Percentiles rank a stretch among this genome's conserved stretches.
These are phyloP conservation scores for Cymbomonas tetramitiformis DNA, from an alignment of 139 green algal genomes.

Conservation along the genomic window DNA sequence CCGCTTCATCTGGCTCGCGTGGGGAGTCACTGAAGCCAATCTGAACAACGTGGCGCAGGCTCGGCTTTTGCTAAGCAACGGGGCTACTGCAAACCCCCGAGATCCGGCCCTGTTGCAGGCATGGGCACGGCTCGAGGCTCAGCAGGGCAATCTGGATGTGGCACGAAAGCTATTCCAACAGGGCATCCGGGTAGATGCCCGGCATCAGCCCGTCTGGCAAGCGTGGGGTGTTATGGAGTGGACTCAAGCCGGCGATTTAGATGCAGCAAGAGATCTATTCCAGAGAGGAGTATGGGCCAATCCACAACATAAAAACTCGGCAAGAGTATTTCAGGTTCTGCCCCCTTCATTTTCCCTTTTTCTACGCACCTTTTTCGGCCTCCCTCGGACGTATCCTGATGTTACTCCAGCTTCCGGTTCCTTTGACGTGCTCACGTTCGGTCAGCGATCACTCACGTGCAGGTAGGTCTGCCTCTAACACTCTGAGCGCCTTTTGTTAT, in stretches of 20 bases:
- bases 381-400: too few species aligned
- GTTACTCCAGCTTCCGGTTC: too few species aligned
- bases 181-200: conserved; percentile 14
- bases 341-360: too few species aligned
- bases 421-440: too few species aligned
- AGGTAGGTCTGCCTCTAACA: too few species aligned
- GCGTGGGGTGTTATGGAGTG: conserved; percentile 59
- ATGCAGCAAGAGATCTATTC: conserved; percentile 73
- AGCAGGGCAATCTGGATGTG: conserved; percentile 1
- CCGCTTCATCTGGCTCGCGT: conserved; percentile 73
- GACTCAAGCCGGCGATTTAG: conserved; percentile 40
- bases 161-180: conserved; percentile 23
- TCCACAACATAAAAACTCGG: conserved; percentile 20
- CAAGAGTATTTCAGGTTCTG: conserved; percentile 6
- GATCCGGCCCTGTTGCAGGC: conserved; percentile 72
- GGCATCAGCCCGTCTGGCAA: conserved; percentile 31
- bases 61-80: conserved; percentile 52
- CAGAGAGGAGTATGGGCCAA: conserved; percentile 78
- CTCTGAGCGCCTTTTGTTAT: too few species aligned
- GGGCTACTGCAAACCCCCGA: conserved; percentile 52
- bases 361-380: too few species aligned
- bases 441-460: too few species aligned
- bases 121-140: conserved; percentile 8
- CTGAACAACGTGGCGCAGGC: conserved; percentile 37
- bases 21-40: conserved; percentile 37